Evolutionary conservation across 305 asterid species (phyloP).

Genomic region (Fraxinus albicans): DNA sequence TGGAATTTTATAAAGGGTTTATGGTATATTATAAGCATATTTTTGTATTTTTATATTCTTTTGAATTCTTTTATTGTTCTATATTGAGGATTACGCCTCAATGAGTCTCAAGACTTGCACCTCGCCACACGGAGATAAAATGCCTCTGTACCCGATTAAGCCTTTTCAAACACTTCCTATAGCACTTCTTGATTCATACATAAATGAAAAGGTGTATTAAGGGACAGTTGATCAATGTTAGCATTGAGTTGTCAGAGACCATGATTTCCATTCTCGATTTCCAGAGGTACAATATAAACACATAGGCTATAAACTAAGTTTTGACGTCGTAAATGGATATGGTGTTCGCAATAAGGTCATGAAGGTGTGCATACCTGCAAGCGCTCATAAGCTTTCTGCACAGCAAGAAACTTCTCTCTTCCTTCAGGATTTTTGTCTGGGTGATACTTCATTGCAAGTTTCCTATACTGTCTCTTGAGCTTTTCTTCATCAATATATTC

Average conservation of each 20-base stretch:
- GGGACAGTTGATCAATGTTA: background rate
- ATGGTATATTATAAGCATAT: background rate
- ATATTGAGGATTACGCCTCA: too few species aligned
- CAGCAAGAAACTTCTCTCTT: constrained; percentile 93
- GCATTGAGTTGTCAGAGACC: background rate
- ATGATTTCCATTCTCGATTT: background rate
- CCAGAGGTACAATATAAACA: background rate
- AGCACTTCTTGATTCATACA: background rate
- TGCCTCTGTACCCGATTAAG: too few species aligned
- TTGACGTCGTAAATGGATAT: constrained; percentile 3
- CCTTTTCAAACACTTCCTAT: too few species aligned
- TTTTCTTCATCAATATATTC: constrained; percentile 96
- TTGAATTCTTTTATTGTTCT: too few species aligned
- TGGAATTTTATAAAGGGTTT: background rate
- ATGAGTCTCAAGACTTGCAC: too few species aligned
- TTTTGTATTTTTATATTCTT: too few species aligned
- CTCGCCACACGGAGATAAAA: too few species aligned
- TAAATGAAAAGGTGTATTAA: background rate
- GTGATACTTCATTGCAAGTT: constrained; percentile 97
- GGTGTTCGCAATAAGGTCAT: constrained; percentile 17
- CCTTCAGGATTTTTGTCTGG: constrained; percentile 99
- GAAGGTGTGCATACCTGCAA: constrained; percentile 67
- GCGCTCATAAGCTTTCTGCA: constrained; percentile 98
- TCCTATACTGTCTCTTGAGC: constrained; percentile 95
- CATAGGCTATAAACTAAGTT: background rate